Conservation (phyloP, 352 stramenopile species). For the Pythium myriotylum region DNA sequence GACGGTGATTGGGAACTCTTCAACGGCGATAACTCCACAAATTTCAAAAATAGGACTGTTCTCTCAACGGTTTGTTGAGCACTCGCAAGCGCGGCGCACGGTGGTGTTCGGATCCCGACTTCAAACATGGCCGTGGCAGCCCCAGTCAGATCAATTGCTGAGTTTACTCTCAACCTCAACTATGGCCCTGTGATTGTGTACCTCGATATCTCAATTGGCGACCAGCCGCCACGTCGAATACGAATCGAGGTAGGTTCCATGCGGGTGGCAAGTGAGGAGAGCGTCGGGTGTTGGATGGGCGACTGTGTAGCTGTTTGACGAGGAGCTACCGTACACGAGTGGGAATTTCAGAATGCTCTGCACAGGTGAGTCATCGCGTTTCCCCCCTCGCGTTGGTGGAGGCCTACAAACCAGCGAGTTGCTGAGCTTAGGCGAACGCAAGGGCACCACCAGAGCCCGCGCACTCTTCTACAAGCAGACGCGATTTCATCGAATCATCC, state of each 20-base stretch:
- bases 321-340: constrained; percentile 66
- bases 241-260: constrained; percentile 57
- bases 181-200: constrained; percentile 60
- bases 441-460: constrained; percentile 48
- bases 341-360: constrained; percentile 78
- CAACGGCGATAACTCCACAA: neutral
- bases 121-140: constrained; percentile 49
- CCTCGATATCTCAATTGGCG: constrained; percentile 58
- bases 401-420: neutral
- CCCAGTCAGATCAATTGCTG: constrained; percentile 42
- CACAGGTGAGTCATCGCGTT: constrained; percentile 37
- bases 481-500: constrained; percentile 98
- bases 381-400: neutral
- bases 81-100: no score
- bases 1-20: constrained; percentile 9
- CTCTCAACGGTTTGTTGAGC: neutral
- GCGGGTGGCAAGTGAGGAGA: no score
- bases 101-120: no score
- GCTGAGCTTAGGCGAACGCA: constrained; percentile 35
- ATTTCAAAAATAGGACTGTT: constrained; percentile 24
- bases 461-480: constrained; percentile 93
- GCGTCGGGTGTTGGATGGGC: no score
- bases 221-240: constrained; percentile 52
- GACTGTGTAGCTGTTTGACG: constrained; percentile 58
- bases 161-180: constrained; percentile 43